Percentiles rank a stretch among this genome's conserved stretches.
Evolutionary conservation across 23 red algal species (phyloP).

Genomic region (Gracilaria domingensis): DNA sequence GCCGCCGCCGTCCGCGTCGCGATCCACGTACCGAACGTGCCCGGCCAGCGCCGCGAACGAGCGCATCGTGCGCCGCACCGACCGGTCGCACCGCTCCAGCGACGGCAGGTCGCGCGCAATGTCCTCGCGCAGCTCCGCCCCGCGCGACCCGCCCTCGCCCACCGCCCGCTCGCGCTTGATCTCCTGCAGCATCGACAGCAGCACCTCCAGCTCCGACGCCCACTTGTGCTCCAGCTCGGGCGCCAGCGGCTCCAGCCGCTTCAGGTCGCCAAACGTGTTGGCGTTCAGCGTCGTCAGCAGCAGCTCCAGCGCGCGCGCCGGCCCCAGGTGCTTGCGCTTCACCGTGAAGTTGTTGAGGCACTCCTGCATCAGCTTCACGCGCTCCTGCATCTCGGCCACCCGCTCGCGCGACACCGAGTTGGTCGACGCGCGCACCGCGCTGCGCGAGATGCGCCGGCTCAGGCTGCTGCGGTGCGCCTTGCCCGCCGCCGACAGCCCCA

Average conservation of each 20-base stretch:
- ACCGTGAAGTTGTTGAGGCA: conserved; percentile 81
- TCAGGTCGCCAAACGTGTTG: conserved; percentile 96
- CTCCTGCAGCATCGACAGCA: conserved; percentile 76
- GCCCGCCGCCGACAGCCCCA: conserved; percentile 28
- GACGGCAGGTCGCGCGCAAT: conserved; percentile 82
- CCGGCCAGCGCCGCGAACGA: conserved; percentile 75
- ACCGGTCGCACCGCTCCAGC: conserved; percentile 75
- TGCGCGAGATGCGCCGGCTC: conserved; percentile 72
- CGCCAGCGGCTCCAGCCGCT: conserved; percentile 82
- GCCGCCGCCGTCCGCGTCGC: conserved; percentile 23
- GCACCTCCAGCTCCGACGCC: conserved; percentile 86
- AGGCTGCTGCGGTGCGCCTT: conserved; percentile 71
- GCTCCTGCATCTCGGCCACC: conserved; percentile 72
- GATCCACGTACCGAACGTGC: conserved; percentile 77
- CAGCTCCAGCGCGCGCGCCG: conserved; percentile 68
- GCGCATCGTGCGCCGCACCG: conserved; percentile 64
- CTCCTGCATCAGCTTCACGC: conserved; percentile 69
- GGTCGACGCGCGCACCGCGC: conserved; percentile 52
- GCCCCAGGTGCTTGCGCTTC: conserved; percentile 72
- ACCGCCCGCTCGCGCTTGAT: conserved; percentile 70
- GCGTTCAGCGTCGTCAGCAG: conserved; percentile 82
- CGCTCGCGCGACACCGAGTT: conserved; percentile 64
- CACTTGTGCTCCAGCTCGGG: conserved; percentile 73
- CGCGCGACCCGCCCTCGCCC: too few species aligned
- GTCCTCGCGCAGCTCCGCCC: conserved; percentile 63